phyloP scores from a whole-genome alignment of 1,139 yeast species.

The Arxiozyma heterogenica region DNA sequence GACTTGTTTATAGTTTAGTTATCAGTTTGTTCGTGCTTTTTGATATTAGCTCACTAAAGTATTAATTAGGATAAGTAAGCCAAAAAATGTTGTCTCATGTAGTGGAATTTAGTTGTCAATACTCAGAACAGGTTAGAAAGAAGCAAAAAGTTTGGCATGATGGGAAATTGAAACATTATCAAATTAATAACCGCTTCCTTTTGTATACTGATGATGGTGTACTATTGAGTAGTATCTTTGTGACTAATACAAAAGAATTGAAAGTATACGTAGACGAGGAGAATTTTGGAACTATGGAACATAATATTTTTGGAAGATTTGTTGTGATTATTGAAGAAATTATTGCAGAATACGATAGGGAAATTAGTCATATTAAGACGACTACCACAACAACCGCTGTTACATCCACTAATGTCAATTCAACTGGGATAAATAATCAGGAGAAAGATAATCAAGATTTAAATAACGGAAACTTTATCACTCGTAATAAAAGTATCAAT shows the following conservation, averaged over 20 bases:
- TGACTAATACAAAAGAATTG: conserved; percentile 21
- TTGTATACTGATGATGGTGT: conserved; percentile 20
- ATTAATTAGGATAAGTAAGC: background rate
- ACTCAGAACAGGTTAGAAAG: conserved; percentile 26
- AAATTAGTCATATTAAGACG: conserved; percentile 9
- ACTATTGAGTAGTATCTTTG: conserved; percentile 18
- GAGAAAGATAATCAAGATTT: background rate
- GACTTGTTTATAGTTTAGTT: too few relatives aligned
- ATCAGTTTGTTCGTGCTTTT: background rate
- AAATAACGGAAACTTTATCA: background rate
- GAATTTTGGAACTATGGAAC: conserved; percentile 22
- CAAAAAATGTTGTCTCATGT: conserved; percentile 16
- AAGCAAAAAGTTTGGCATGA: conserved; percentile 31
- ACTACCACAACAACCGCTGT: background rate
- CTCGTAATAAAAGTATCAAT: background rate
- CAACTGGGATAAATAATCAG: background rate
- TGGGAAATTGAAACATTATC: conserved; percentile 23
- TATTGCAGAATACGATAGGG: conserved; percentile 17
- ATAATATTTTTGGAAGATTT: conserved; percentile 22
- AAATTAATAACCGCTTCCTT: conserved; percentile 19
- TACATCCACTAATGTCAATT: background rate
- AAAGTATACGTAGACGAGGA: conserved; percentile 15
- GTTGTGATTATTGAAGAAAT: conserved; percentile 19
- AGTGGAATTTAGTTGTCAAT: conserved; percentile 26
- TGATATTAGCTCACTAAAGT: background rate